Percentiles rank a stretch among this genome's conserved stretches.
Conservation (phyloP, 108 stramenopile species). For the Skeletonema tropicum region DNA sequence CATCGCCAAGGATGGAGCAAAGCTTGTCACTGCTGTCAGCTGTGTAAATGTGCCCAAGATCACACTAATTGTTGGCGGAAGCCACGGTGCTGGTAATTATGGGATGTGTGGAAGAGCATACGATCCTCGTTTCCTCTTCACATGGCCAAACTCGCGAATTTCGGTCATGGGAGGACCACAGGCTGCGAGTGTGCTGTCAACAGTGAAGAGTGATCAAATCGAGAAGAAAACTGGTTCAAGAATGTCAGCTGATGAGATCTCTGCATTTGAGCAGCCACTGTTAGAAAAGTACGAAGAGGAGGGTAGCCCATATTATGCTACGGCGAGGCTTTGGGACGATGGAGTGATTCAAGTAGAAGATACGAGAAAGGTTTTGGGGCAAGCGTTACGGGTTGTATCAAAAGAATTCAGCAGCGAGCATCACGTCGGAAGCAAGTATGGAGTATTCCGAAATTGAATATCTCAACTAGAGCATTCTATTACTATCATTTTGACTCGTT, state of each 20-base stretch:
- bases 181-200: conserved; percentile 95
- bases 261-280: conserved; percentile 67
- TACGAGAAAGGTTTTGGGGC: conserved; percentile 88
- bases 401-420: conserved; percentile 39
- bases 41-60: conserved; percentile 97
- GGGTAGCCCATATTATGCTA: conserved; percentile 90
- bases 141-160: conserved; percentile 98
- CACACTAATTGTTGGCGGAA: conserved; percentile 94
- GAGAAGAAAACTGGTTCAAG: conserved; percentile 70
- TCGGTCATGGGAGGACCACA: conserved; percentile 99
- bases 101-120: conserved; percentile 98
- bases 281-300: conserved; percentile 82
- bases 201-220: conserved; percentile 86
- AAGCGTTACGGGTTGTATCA: conserved; percentile 74
- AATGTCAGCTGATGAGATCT: conserved; percentile 71
- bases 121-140: conserved; percentile 94
- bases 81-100: conserved; percentile 92
- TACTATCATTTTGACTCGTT: background rate
- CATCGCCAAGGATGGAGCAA: conserved; percentile 96
- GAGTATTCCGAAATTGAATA: conserved; percentile 54
- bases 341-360: conserved; percentile 96
- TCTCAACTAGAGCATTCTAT: background rate
- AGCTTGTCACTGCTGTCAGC: conserved; percentile 95
- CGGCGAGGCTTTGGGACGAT: conserved; percentile 97
- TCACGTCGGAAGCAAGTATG: conserved; percentile 32